Evolutionary conservation across 2,329 filamentous ascomycete genomes (phyloP), one percentile per base, ranked within the genome.

Genomic region (Chalaropsis thielavioides): DNA sequence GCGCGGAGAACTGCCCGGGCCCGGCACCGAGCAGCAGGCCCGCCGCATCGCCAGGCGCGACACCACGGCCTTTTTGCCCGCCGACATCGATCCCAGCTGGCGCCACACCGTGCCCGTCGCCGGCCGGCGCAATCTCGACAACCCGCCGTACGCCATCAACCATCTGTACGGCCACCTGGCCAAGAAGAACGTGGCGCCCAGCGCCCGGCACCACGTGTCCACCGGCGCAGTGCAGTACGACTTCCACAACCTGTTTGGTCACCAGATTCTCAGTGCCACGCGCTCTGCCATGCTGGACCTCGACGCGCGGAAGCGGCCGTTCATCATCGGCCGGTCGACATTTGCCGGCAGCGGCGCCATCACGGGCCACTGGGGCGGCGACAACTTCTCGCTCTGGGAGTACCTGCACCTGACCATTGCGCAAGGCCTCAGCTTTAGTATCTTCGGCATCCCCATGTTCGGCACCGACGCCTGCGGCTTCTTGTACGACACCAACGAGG

Each of bases 241-340:
- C 71, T 83, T 89, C 31, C 90, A 95, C 78, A 94, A 89, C 71
- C 75, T 94, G 0, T 92, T 80, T 70, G 89, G 89, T 0, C 81
- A 88, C 70, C 84, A 87, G 72, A 88, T 92, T 69, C 78, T 90
- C 65, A 87, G 88, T 67, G 87, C 88, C 10, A 94, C 90, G 0
- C 90, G 90, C 71, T 76, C 86, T 59, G 88, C 84, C 66, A 81
- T 94, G 40, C 76, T 86, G 2, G 73, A 78, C 1, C 78, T 89
- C 19, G 83, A 83, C 67, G 83, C 87, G 0, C 78, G 76, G 15
- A 88, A 88, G 72, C 84, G 90, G 0, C 90, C 90, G 0, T 89
- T 95, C 74, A 88, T 95, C 71, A 90, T 95, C 70, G 88, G 87
- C 0, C 85, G 90, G 17, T 89, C 86, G 46, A 94, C 89, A 0